These are phyloP conservation scores for Heterobasidion annosum DNA, from an alignment of 1,284 basidiomycete species.

Conservation along the genomic window DNA sequence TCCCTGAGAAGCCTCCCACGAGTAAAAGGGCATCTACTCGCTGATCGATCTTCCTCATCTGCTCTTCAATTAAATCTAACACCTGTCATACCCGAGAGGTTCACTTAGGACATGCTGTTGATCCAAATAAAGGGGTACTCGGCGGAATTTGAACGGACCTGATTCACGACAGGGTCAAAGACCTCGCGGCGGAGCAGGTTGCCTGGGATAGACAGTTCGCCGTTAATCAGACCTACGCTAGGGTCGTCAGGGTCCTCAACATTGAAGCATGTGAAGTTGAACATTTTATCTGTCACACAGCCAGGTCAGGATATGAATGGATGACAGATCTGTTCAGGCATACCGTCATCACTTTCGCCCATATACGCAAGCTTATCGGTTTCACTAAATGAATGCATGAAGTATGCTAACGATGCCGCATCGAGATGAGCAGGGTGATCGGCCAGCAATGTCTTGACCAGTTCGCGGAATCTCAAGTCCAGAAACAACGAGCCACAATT, in stretches of 20 bases:
- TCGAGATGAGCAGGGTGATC: slow-evolving; percentile 78
- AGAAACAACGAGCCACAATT: slow-evolving; percentile 80
- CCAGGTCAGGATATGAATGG: neutral
- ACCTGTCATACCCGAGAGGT: slow-evolving; percentile 34
- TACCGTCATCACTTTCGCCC: slow-evolving; percentile 67
- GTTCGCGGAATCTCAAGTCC: slow-evolving; percentile 71
- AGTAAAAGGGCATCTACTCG: slow-evolving; percentile 69
- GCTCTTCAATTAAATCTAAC: slow-evolving; percentile 65
- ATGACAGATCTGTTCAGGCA: slow-evolving; percentile 11
- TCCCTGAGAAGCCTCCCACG: slow-evolving; percentile 80
- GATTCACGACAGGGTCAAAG: slow-evolving; percentile 69
- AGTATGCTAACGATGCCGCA: slow-evolving; percentile 67
- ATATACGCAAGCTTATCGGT: slow-evolving; percentile 73
- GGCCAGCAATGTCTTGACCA: slow-evolving; percentile 59
- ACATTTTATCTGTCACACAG: slow-evolving; percentile 50
- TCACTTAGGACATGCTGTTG: neutral
- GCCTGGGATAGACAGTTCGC: slow-evolving; percentile 73
- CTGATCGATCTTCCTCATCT: slow-evolving; percentile 53
- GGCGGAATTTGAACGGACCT: slow-evolving; percentile 33
- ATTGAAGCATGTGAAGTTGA: slow-evolving; percentile 79
- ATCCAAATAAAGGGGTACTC: neutral
- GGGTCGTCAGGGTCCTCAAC: slow-evolving; percentile 69
- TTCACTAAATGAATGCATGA: slow-evolving; percentile 79
- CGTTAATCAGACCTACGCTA: slow-evolving; percentile 65
- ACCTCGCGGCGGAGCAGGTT: slow-evolving; percentile 67